Evolutionary conservation across 306 rosid genomes (phyloP).

Genomic region (Chamaecrista fasciculata): DNA sequence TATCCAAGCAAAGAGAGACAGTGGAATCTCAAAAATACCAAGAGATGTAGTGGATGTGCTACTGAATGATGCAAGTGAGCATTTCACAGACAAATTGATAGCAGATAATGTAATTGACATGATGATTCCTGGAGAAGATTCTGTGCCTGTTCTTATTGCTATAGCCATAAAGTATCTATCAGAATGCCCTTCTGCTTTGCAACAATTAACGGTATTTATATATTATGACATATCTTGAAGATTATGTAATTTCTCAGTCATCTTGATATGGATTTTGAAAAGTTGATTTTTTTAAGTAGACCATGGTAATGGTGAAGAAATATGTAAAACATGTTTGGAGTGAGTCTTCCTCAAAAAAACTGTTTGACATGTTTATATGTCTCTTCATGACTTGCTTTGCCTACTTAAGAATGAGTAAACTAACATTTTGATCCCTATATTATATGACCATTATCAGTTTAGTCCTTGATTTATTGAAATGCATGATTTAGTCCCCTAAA

Average conservation of each 20-base stretch:
- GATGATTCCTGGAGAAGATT: constrained; percentile 99
- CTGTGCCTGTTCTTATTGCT: constrained; percentile 91
- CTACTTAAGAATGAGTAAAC: no score
- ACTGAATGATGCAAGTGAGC: constrained; percentile 69
- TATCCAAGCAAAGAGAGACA: constrained; percentile 53
- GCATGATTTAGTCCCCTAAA: no score
- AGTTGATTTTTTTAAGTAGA: not conserved
- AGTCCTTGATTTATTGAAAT: no score
- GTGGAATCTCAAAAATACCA: constrained; percentile 44
- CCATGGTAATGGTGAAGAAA: no score
- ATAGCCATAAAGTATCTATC: constrained; percentile 81
- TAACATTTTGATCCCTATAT: no score
- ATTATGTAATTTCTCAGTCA: constrained; percentile 25
- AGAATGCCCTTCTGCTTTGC: constrained; percentile 79
- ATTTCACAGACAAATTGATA: constrained; percentile 70
- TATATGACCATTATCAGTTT: no score
- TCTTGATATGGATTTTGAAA: not conserved
- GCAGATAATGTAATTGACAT: constrained; percentile 92
- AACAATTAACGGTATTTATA: constrained; percentile 62
- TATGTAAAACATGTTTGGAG: no score
- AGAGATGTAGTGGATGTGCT: constrained; percentile 85
- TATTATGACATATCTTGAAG: constrained; percentile 20
- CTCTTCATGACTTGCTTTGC: no score
- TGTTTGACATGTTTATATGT: no score
- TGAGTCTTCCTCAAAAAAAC: no score